Evolutionary conservation across 257 asterid genomes (phyloP).

Genomic region (Mentha longifolia): DNA sequence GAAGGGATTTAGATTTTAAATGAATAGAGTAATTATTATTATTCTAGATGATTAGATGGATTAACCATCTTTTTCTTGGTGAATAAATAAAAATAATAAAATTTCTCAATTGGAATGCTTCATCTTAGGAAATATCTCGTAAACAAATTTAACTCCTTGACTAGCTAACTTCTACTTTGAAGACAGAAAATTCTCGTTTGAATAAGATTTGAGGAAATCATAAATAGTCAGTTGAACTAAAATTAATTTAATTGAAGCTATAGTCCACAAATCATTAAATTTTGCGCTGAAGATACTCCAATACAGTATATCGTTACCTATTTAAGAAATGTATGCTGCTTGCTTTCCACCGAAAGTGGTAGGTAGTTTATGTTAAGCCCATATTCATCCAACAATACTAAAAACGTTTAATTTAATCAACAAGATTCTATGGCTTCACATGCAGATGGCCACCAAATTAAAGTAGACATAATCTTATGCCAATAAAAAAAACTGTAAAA

Average conservation of each 20-base stretch:
- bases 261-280: not conserved
- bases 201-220: not conserved
- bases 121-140: too few species aligned
- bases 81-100: too few species aligned
- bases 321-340: not conserved
- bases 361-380: not conserved
- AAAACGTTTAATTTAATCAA: not conserved
- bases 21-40: too few species aligned
- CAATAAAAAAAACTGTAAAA: too few species aligned
- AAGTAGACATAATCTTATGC: conserved; percentile 7
- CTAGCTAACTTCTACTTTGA: not conserved
- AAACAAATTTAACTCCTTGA: not conserved
- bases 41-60: too few species aligned
- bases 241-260: not conserved
- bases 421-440: conserved; percentile 14
- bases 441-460: not conserved
- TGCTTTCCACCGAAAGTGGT: conserved; percentile 16
- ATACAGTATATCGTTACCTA: not conserved
- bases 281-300: not conserved
- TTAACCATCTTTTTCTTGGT: too few species aligned
- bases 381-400: not conserved
- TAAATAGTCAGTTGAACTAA: not conserved
- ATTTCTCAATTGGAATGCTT: too few species aligned
- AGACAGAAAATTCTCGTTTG: not conserved
- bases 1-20: too few species aligned